A percentile compares a stretch with the other conserved stretches of the same genome.
These are phyloP conservation scores for Liquidambar formosana DNA, from an alignment of 164 flowering plant genomes.

Conservation along the genomic window DNA sequence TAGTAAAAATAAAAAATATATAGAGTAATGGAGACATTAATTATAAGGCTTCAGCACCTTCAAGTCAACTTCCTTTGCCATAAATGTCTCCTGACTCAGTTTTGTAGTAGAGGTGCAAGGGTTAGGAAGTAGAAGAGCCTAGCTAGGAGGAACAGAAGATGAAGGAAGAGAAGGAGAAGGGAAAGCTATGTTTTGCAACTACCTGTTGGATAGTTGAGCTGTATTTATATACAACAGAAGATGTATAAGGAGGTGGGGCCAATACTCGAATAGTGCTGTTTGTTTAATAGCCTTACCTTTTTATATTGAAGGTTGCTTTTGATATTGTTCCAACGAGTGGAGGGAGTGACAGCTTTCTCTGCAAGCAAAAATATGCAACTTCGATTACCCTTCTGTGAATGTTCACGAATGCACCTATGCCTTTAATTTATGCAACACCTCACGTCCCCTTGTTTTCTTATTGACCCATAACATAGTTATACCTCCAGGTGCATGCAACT, in stretches of 20 bases:
- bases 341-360: slow-evolving; percentile 20
- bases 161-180: background rate
- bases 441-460: background rate
- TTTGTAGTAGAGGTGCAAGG: background rate
- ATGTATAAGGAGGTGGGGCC: slow-evolving; percentile 1
- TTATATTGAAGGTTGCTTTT: background rate
- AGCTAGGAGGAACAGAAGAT: no score
- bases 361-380: slow-evolving; percentile 19
- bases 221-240: slow-evolving; percentile 9
- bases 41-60: slow-evolving; percentile 14
- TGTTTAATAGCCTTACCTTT: slow-evolving; percentile 15
- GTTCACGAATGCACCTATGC: background rate
- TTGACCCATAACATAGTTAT: background rate
- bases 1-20: no score
- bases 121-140: background rate
- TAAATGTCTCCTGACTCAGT: background rate
- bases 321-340: slow-evolving; percentile 15
- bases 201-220: background rate
- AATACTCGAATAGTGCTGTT: background rate
- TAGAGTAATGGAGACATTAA: background rate
- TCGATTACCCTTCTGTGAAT: background rate
- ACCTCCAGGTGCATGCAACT: background rate
- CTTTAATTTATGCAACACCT: background rate
- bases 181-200: slow-evolving; percentile 2
- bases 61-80: slow-evolving; percentile 29